Evolutionary conservation across 805 yeast species (phyloP).

Genomic region (Cyberlindnera subsufficiens): DNA sequence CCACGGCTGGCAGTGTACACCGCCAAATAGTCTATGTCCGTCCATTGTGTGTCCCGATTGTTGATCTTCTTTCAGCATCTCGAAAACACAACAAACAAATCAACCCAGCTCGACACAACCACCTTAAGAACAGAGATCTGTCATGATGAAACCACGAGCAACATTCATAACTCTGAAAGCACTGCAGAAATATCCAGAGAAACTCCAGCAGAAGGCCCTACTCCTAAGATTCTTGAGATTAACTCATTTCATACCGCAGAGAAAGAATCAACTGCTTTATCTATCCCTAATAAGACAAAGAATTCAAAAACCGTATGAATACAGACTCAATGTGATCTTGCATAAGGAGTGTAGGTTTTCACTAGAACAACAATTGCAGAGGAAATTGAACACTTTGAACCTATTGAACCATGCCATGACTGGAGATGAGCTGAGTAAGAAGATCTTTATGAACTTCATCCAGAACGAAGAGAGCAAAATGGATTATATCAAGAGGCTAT

Average conservation of each 20-base stretch:
- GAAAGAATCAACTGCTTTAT: conserved; percentile 1
- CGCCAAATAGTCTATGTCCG: too few relatives aligned
- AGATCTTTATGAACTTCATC: conserved; percentile 8
- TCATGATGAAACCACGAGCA: not conserved
- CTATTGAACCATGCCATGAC: not conserved
- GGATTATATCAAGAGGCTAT: conserved; percentile 1
- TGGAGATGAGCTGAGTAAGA: conserved; percentile 1
- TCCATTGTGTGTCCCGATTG: too few relatives aligned
- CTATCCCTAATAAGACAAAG: not conserved
- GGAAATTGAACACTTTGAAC: not conserved
- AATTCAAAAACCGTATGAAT: not conserved
- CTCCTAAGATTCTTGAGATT: not conserved
- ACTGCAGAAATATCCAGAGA: not conserved
- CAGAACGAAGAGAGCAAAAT: conserved; percentile 9
- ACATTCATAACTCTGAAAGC: not conserved
- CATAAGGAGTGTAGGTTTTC: not conserved
- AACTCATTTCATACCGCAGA: not conserved
- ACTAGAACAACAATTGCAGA: not conserved
- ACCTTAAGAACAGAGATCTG: too few relatives aligned
- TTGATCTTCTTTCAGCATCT: too few relatives aligned
- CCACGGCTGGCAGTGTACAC: too few relatives aligned
- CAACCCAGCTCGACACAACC: too few relatives aligned
- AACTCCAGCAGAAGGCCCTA: not conserved
- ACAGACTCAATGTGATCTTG: not conserved
- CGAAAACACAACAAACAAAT: too few relatives aligned